Base-by-base conservation (phyloP, 2,329 filamentous ascomycete species). In the Penicillium concentricum region DNA sequence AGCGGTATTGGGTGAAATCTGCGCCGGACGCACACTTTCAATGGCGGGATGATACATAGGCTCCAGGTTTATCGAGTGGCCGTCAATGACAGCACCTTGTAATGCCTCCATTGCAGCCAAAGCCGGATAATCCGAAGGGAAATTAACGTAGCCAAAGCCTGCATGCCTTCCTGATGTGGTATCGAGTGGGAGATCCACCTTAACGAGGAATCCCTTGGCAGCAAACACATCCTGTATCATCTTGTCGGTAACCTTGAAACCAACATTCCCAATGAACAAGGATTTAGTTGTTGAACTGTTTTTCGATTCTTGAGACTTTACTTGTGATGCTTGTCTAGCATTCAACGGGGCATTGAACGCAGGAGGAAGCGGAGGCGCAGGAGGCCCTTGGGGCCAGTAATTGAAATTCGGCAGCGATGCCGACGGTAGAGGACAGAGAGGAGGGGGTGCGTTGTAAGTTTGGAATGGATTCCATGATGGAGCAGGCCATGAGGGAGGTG, bases 231-330 rank as follows among this genome's bases (percentile, higher is more conserved):
- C 67, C 52, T 61, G 60, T 20, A 78, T 69, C 48, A 69, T 71
- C 43, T 63, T 66, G 48, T 72, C 70, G 22, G 69, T 73, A 18
- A 74, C 74, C n/a, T 69, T 67, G 53, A 69, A 72, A 10, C 72
- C 72, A n/a, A 77, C 61, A 54, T 76, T 76, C 4, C 75, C 73
- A 48, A 78, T 69, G 51, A 78, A 77, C 28, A 78, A 60, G 9
- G 63, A 67, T 34, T 61, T 65, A n/a, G 61, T 60, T 30, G 30
- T 54, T 42, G 56, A 34, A 18, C 15, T 13, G 13, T 60, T 57
- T 34, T 26, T 56, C 34, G 54, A 20, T 22, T 37, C 26, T 4
- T 38, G 34, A 8, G 56, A 6, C 42, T 51, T 56, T 5, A n/a
- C 26, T 37, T 30, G 30, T n/a, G 39, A 32, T 26, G 44, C 20